Percentiles rank a stretch among this genome's conserved stretches.
phyloP scores from a whole-genome alignment of 176 grass and related monocot genomes.

The Sorghum bicolor region DNA sequence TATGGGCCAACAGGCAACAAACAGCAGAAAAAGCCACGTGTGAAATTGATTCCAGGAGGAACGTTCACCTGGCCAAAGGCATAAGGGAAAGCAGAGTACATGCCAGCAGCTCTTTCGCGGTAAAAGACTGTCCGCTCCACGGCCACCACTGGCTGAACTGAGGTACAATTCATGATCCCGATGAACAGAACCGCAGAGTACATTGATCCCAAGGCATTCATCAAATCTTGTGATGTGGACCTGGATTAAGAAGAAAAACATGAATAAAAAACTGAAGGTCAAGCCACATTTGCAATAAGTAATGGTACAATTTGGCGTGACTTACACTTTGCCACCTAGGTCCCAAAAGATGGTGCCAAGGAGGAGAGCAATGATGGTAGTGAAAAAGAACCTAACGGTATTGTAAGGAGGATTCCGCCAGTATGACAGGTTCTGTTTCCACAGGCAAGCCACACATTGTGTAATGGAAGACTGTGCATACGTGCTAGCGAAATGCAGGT shows the following conservation, averaged over 20 bases:
- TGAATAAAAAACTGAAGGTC: background rate
- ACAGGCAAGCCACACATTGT: constrained; percentile 79
- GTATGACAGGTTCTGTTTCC: constrained; percentile 86
- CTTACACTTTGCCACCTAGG: constrained; percentile 73
- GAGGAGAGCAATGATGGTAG: constrained; percentile 47
- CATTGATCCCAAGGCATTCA: constrained; percentile 89
- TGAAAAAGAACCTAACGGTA: constrained; percentile 65
- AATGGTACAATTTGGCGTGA: background rate
- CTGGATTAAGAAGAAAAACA: constrained; percentile 33
- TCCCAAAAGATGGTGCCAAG: constrained; percentile 90
- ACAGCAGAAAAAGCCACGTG: background rate
- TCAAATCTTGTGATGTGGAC: constrained; percentile 43
- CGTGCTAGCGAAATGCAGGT: constrained; percentile 64
- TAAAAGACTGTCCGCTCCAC: constrained; percentile 89
- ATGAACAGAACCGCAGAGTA: constrained; percentile 68
- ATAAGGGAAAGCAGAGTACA: constrained; percentile 88
- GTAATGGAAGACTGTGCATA: constrained; percentile 52
- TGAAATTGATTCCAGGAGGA: background rate
- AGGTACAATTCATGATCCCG: constrained; percentile 57
- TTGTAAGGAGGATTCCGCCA: constrained; percentile 93
- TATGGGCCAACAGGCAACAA: background rate
- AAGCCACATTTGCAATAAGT: background rate
- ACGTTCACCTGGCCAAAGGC: constrained; percentile 85
- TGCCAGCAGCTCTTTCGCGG: constrained; percentile 80
- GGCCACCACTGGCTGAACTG: constrained; percentile 76